phyloP scores from a whole-genome alignment of 805 yeast species.

The Metschnikowia arizonensis region DNA sequence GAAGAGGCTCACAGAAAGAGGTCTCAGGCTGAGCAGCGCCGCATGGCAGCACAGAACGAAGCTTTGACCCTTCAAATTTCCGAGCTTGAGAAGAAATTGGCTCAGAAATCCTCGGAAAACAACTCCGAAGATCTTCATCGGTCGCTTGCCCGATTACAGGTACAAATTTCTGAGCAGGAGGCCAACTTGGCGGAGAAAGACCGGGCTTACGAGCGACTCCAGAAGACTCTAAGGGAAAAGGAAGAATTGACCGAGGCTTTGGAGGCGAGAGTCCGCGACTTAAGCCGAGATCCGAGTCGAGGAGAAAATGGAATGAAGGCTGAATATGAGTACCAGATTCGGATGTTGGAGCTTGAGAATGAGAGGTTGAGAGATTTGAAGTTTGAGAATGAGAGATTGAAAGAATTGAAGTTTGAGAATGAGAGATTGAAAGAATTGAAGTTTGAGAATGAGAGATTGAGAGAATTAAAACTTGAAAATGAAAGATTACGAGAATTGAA shows the following conservation, averaged over 20 bases:
- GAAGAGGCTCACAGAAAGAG: slow-evolving; percentile 21
- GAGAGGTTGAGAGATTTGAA: slow-evolving; percentile 27
- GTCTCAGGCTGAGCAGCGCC: slow-evolving; percentile 23
- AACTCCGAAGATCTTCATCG: slow-evolving; percentile 16
- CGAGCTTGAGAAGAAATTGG: slow-evolving; percentile 32
- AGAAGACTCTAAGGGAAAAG: slow-evolving; percentile 25
- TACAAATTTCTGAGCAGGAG: slow-evolving; percentile 21
- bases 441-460: slow-evolving; percentile 35
- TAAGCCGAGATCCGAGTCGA: slow-evolving; percentile 17
- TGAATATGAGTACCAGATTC: slow-evolving; percentile 11
- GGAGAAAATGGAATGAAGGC: slow-evolving; percentile 5
- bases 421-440: slow-evolving; percentile 18
- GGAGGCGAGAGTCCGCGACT: slow-evolving; percentile 30
- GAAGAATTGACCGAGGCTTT: slow-evolving; percentile 35
- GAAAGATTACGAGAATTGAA: slow-evolving; percentile 28
- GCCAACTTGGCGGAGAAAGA: slow-evolving; percentile 20
- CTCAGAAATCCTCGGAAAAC: slow-evolving; percentile 7
- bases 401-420: background rate
- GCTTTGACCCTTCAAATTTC: slow-evolving; percentile 34
- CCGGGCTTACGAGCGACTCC: slow-evolving; percentile 17
- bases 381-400: slow-evolving; percentile 28
- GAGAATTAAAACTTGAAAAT: slow-evolving; percentile 35
- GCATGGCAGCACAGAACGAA: slow-evolving; percentile 28
- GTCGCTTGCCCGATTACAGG: slow-evolving; percentile 37
- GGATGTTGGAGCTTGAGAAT: slow-evolving; percentile 27